Base-by-base conservation (phyloP, 257 asterid genomes). In the Penstemon newberryi region DNA sequence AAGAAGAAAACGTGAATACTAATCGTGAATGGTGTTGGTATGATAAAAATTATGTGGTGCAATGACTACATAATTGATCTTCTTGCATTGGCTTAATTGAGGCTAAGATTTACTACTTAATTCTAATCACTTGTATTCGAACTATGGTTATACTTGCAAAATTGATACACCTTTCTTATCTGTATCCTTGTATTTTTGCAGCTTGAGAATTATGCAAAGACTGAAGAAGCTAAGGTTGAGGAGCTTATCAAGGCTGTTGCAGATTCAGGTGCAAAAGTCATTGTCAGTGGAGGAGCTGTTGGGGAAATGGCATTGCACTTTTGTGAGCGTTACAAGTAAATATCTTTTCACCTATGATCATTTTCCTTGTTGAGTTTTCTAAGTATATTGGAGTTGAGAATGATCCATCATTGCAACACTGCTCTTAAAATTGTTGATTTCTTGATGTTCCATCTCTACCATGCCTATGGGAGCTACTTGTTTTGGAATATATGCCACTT, bases 261-360 rank as follows among this genome's bases (percentile, higher is more conserved):
- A 60, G 99, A 86, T 59, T 87, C 99, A 18, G 98, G 99, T 79
- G 99, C 99, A 3, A 85, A 84, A 81, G 91, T 94, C 70, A 85
- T 94, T 75, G 95, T 94, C 74, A 89, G 96, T 75, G 97, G 99
- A 75, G 81, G 82, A 60, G 87, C 96, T 54, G 95, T 94, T 70
- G 99, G 99, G 56, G 97, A 91, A 84, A 94, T 94, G 99, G 99
- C 99, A 60, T 81, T 90, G 71, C 99, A 93, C 82, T 93, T 93
- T 76, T 90, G 96, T 71, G 99, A 93, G 67, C 99, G 97, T 33
- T 93, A 90, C 86, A 90, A 84, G 99, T 93, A 93, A 49, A 45
- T 52, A 56, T 67, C 37, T 68, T 65, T 65, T 44, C 33, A 63
- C 53, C 59, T 45, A 13, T 25, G 51, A 45, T 74, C 33, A 49